Evolutionary conservation across 768 basidiomycete genomes (phyloP).

Genomic region (Tubosaeta brunneosetosa): DNA sequence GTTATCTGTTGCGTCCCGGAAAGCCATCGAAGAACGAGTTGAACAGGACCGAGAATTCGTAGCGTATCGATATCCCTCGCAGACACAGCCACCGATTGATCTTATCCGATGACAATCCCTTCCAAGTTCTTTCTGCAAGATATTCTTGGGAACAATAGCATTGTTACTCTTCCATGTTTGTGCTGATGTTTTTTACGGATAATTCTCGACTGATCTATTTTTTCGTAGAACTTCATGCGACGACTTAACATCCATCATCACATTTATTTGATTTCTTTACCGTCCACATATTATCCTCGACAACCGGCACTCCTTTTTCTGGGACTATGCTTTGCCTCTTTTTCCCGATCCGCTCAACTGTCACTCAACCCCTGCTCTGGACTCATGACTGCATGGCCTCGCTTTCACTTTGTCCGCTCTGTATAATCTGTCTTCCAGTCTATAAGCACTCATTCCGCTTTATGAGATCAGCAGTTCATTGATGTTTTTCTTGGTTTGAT

Average conservation of each 20-base stretch:
- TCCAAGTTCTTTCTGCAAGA: not conserved
- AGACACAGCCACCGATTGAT: slow-evolving; percentile 58
- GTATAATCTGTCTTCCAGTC: slow-evolving; percentile 9
- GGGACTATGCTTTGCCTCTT: slow-evolving; percentile 22
- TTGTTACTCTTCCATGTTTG: slow-evolving; percentile 3
- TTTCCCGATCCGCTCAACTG: slow-evolving; percentile 3
- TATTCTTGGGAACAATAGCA: not conserved
- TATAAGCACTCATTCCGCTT: slow-evolving; percentile 12
- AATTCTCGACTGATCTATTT: slow-evolving; percentile 2
- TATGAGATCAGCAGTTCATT: slow-evolving; percentile 9
- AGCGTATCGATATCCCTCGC: slow-evolving; percentile 83
- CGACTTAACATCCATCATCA: slow-evolving; percentile 14
- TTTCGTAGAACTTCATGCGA: slow-evolving; percentile 19
- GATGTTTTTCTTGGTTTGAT: slow-evolving; percentile 20
- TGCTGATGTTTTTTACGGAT: slow-evolving; percentile 5
- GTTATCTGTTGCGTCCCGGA: slow-evolving; percentile 62
- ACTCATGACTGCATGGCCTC: slow-evolving; percentile 25
- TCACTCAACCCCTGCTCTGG: slow-evolving; percentile 22
- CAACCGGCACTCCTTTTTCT: slow-evolving; percentile 22
- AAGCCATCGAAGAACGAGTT: slow-evolving; percentile 74
- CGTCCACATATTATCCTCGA: slow-evolving; percentile 14
- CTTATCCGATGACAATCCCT: slow-evolving; percentile 42
- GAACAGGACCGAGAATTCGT: slow-evolving; percentile 82
- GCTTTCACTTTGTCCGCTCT: slow-evolving; percentile 9
- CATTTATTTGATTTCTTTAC: slow-evolving; percentile 17